These are phyloP conservation scores for Aspergillus melleus DNA, from an alignment of 2,329 filamentous ascomycete genomes.

Conservation along the genomic window DNA sequence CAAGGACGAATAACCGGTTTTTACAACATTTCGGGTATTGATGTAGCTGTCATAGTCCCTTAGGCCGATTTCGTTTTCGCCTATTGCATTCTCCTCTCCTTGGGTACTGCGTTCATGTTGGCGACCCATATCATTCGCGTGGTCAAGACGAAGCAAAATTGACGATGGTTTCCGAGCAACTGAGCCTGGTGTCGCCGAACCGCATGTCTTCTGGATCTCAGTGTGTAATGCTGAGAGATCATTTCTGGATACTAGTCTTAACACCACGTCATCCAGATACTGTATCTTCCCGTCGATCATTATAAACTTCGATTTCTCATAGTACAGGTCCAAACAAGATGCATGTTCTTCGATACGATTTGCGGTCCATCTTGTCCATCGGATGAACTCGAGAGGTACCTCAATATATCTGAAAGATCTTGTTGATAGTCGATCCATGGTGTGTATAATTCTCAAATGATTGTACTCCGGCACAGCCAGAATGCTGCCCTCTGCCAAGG, in stretches of 20 bases:
- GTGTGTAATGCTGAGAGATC: slow-evolving; percentile 11
- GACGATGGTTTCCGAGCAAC: slow-evolving; percentile 14
- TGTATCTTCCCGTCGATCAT: slow-evolving; percentile 11
- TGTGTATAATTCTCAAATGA: slow-evolving; percentile 13
- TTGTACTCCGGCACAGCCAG: slow-evolving; percentile 3
- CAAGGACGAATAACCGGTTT: neutral
- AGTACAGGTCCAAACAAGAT: neutral
- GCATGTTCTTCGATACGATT: neutral
- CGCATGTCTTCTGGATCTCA: slow-evolving; percentile 1
- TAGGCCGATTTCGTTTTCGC: neutral
- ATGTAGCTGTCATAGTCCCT: neutral
- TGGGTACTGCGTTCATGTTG: neutral
- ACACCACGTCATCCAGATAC: neutral
- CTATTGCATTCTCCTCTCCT: neutral
- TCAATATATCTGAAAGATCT: slow-evolving; percentile 9
- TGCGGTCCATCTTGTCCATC: neutral
- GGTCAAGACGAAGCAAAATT: slow-evolving; percentile 16
- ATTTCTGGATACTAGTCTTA: slow-evolving; percentile 10
- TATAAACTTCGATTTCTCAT: neutral
- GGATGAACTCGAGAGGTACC: slow-evolving; percentile 4
- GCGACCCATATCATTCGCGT: slow-evolving; percentile 9
- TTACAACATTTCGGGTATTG: neutral
- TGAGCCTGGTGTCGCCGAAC: neutral
- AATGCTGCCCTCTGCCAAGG: slow-evolving; percentile 4
- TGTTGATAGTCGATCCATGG: neutral